Evolutionary conservation across 352 stramenopile genomes (phyloP), one percentile per base, ranked within the genome.

Genomic region (Phytophthora citricola): DNA sequence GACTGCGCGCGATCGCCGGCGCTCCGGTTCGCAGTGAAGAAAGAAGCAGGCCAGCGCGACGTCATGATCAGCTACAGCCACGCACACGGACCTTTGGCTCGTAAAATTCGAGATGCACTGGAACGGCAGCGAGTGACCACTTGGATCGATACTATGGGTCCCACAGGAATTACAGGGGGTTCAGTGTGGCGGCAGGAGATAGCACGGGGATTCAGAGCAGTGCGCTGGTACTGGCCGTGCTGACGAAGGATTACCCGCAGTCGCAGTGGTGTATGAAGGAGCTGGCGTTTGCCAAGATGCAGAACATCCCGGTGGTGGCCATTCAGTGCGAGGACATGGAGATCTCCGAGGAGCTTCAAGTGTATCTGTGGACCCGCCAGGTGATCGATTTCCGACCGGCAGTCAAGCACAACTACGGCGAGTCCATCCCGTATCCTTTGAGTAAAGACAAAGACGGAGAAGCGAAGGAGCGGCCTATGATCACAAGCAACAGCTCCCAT

Each of bases 51-150:
- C 0, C 83, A 92, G 4, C 83, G 87, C 26, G 87, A 95, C 50
- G 87, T 95, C 6, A 95, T 95, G 87, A 95, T 95, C 54, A 95
- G 87, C 43, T 95, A 95, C 59, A 91, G 81, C 46, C 87, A 95
- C 38, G 87, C 87, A n/a, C 87, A 95, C 45, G 68, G 79, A 14
- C 57, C 69, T 5, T 67, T 95, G 46, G 87, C 87, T 15, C 74
- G 76, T 5, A 89, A 91, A 41, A 57, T 95, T 17, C 83, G 87
- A 34, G 79, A 92, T 32, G 77, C 80, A 5, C 50, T 95, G 22
- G 87, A 95, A 58, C 71, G 72, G 1, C 80, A 85, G 4, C 81
- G 88, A 46, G 76, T 95, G 15, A 95, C 87, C 17, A 95, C 87
- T 26, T 95, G 87, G 87, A 95, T 95, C 46, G 87, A 95, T 53